Percentiles rank a stretch among this genome's conserved stretches.
Evolutionary conservation across 2,329 filamentous ascomycete genomes (phyloP).

Genomic region (Colletotrichum sp.): DNA sequence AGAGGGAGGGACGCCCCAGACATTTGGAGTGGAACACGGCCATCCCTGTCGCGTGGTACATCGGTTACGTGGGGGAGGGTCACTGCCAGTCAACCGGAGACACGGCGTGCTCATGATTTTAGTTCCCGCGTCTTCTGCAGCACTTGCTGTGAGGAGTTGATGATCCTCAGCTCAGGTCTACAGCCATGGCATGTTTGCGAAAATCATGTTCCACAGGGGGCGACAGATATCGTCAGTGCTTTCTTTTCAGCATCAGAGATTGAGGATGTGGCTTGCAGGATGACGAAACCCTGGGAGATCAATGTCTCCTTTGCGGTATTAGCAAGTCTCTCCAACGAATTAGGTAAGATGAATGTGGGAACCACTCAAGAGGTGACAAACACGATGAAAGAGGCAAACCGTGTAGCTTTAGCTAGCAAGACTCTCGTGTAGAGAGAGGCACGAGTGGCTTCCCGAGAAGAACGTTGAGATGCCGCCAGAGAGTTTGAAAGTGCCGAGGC

Average conservation of each 20-base stretch:
- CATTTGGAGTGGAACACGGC: not conserved
- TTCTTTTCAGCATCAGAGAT: not conserved
- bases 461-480: not conserved
- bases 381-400: not conserved
- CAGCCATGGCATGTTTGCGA: not conserved
- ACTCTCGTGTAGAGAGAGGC: not conserved
- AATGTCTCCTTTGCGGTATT: not conserved
- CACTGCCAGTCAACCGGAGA: not conserved
- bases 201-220: not conserved
- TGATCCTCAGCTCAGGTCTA: not conserved
- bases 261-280: not conserved
- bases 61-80: conserved; percentile 1
- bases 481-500: not conserved
- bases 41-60: not conserved
- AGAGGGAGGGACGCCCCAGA: not conserved
- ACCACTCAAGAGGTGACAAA: not conserved
- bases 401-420: not conserved
- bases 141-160: too few relatives aligned
- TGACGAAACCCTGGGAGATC: not conserved
- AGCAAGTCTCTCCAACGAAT: not conserved
- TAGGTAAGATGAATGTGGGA: not conserved
- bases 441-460: not conserved
- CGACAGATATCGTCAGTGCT: not conserved
- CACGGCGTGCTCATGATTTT: not conserved
- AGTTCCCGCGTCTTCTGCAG: not conserved